Base-by-base conservation (phyloP, 768 basidiomycete genomes). In the Scleroderma citrinum region DNA sequence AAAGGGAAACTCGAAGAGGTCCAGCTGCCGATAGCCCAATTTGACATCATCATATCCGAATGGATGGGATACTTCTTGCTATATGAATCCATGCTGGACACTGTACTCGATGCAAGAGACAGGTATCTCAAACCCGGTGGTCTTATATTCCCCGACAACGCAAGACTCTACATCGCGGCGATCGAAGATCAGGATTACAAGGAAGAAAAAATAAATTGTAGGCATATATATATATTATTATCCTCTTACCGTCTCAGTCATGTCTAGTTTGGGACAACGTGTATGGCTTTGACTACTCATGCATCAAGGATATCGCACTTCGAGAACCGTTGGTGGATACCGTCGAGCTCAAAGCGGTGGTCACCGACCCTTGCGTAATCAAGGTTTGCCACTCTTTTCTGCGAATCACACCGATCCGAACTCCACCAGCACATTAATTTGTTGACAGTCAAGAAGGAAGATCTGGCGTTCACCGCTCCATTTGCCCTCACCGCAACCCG, bases 41-140 rank as follows among this genome's bases (percentile, higher is more conserved):
- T 92, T 65, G 96, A 99, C 67, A 97, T 99, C 71, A 96, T 99
- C 72, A 90, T 99, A 64, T 96, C 93, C 53, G 96, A 99, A 68
- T 99, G 95, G 96, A 99, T 99, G 96, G 96, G 96, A 37, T 99
- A 99, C 72, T 97, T 98, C 79, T 76, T 98, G 44, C 81, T 99
- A 30, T 98, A 98, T 74, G 96, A 98, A 68, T 94, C 92, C 62
- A 98, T 99, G 96, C 83, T 98, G 57, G 95, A 99, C 72, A 97
- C 94, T 21, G 96, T 99, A 48, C 82, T 99, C 37, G 77, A 94
- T 41, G 96, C 96, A 7, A 82, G 96, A 50, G 96, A 99, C 77
- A 91, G 90, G 69, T 98, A 96, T 74, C 82, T 99, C 59, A 92
- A 88, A 59, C 82, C 82, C 44, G 89, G 73, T 38, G 96, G 96